Percentiles rank a stretch among this genome's conserved stretches.
These are phyloP conservation scores for Immersiella caudata DNA, from an alignment of 495 filamentous ascomycete species.

Conservation along the genomic window DNA sequence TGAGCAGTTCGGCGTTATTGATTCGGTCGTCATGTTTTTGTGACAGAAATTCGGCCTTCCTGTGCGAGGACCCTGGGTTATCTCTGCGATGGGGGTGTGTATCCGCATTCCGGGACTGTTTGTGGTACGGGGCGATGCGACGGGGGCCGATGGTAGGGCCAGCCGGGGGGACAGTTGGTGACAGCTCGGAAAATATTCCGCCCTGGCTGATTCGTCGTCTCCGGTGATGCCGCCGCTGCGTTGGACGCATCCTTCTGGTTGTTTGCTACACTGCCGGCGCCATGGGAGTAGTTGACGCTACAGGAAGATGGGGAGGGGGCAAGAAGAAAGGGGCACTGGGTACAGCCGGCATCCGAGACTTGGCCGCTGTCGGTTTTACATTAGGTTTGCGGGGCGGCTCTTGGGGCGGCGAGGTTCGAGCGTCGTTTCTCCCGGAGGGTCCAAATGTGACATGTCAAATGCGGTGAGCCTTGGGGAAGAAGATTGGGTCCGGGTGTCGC, in stretches of 20 bases:
- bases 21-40: background rate
- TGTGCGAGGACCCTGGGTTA: no score
- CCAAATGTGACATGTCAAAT: background rate
- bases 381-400: background rate
- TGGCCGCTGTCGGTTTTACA: background rate
- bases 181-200: background rate
- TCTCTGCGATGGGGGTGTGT: background rate
- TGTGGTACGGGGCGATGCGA: background rate
- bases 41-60: background rate
- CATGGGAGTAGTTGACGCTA: background rate
- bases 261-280: background rate
- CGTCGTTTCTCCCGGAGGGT: background rate
- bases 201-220: background rate
- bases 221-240: background rate
- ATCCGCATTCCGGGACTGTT: background rate
- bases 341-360: background rate
- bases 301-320: background rate
- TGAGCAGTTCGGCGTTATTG: no score
- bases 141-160: background rate
- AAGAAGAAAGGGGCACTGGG: background rate
- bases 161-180: background rate
- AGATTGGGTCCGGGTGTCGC: background rate
- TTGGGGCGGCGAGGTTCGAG: background rate
- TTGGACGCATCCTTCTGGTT: background rate
- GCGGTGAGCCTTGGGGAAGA: background rate